Base-by-base conservation (phyloP, 1,284 basidiomycete genomes). In the Golubevia pallescens region DNA sequence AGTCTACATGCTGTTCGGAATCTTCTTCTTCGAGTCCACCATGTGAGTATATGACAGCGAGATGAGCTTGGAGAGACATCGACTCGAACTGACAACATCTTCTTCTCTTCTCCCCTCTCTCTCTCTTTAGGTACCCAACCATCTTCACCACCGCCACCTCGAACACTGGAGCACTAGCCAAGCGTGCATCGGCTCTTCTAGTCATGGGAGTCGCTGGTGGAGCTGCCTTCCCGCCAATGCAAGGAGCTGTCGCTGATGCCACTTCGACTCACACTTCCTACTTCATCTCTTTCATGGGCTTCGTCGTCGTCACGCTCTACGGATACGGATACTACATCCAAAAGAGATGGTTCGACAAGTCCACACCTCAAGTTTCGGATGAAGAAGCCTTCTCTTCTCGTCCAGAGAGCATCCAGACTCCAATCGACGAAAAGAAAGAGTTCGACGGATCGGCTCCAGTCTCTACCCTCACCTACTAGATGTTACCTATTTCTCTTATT, bases 11-110 rank as follows among this genome's bases (percentile, higher is more conserved):
- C 54, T 21, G 6, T 56, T 32, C 54, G 54, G 1, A 21, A 21
- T 93, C 66, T 92, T 92, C 88, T 92, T 91, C 88, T 92, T 92
- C 85, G 92, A 92, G 84, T 90, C 90, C 6, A 90, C 91, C 73
- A 91, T 90, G 54, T 56, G 1, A 56, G 54, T 56, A 2, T 56
- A 7, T 10, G 1, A 56, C 0, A 6, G 6, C 13, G 54, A 21
- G 6, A 7, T 32, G 54, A 28, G 7, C 24, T n/a, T n/a, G n/a
- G n/a, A n/a, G n/a, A n/a, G n/a, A n/a, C n/a, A n/a, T n/a, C n/a
- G n/a, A n/a, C n/a, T n/a, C n/a, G n/a, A n/a, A n/a, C n/a, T n/a
- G n/a, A n/a, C n/a, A n/a, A n/a, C n/a, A n/a, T n/a, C n/a, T n/a
- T n/a, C n/a, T n/a, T n/a, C n/a, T n/a, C n/a, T n/a, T n/a, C n/a